Conservation (phyloP, 495 filamentous ascomycete species). For the Thermothielavioides terrestris region DNA sequence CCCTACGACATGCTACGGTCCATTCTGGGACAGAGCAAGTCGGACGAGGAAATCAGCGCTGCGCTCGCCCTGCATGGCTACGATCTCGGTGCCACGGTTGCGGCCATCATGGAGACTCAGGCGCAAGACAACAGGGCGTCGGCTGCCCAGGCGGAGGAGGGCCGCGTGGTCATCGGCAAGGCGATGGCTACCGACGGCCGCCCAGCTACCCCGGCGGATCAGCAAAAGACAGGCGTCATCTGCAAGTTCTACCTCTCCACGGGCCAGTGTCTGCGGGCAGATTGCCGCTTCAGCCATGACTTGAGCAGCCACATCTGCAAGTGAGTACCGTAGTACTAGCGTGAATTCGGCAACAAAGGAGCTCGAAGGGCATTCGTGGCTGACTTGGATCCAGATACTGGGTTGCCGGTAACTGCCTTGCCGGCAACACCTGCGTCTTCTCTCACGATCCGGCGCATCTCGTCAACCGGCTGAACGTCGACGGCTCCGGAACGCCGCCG, state of each 20-base stretch:
- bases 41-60: constrained; percentile 87
- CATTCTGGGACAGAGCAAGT: constrained; percentile 78
- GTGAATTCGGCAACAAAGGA: too few species aligned
- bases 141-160: constrained; percentile 39
- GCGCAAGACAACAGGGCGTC: constrained; percentile 33
- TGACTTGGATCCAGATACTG: constrained; percentile 60
- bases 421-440: constrained; percentile 91
- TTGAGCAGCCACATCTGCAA: constrained; percentile 95
- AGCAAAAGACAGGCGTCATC: constrained; percentile 70
- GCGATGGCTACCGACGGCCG: constrained; percentile 69
- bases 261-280: constrained; percentile 85
- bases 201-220: constrained; percentile 62
- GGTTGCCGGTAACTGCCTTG: constrained; percentile 93
- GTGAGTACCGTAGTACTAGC: constrained; percentile 50
- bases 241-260: constrained; percentile 95
- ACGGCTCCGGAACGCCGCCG: constrained; percentile 53
- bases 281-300: constrained; percentile 97
- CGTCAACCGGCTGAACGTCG: constrained; percentile 57
- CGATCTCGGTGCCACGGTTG: constrained; percentile 83
- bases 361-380: constrained; percentile 7
- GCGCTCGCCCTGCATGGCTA: constrained; percentile 85
- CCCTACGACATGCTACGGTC: constrained; percentile 97
- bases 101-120: constrained; percentile 66
- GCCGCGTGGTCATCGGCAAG: constrained; percentile 69
- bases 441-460: constrained; percentile 87